Conservation (phyloP, 1,139 yeast species). For the Yamadazyma jaroonii region DNA sequence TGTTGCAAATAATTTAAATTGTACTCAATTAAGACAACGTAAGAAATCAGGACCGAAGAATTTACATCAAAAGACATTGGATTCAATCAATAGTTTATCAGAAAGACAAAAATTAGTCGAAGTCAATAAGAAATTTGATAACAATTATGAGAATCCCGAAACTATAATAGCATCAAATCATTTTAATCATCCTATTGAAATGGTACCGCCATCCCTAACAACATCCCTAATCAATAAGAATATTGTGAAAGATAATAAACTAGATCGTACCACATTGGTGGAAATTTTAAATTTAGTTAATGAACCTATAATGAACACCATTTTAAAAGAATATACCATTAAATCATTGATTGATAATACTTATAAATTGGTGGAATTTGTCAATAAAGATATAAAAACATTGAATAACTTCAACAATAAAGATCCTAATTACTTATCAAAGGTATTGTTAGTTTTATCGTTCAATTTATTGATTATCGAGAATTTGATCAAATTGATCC, state of each 20-base stretch:
- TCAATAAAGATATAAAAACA: constrained; percentile 13
- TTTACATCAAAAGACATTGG: constrained; percentile 36
- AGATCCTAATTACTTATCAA: constrained; percentile 33
- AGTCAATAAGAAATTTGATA: constrained; percentile 12
- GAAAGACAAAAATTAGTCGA: constrained; percentile 12
- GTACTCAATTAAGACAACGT: constrained; percentile 37
- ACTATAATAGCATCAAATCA: constrained; percentile 14
- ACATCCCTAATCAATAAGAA: constrained; percentile 5
- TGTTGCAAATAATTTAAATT: constrained; percentile 30
- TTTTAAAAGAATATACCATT: constrained; percentile 29
- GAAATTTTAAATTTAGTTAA: constrained; percentile 21
- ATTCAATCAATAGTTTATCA: constrained; percentile 28
- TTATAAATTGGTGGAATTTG: constrained; percentile 24
- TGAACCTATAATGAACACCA: constrained; percentile 22
- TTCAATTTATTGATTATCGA: constrained; percentile 30
- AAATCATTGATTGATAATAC: constrained; percentile 25
- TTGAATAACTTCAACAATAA: constrained; percentile 23
- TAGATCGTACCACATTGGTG: constrained; percentile 18
- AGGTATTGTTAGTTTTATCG: constrained; percentile 27
- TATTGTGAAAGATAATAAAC: constrained; percentile 6
- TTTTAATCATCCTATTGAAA: constrained; percentile 17
- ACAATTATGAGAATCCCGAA: constrained; percentile 7
- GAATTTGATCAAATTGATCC: constrained; percentile 29
- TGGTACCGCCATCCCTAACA: constrained; percentile 14
- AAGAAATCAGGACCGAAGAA: constrained; percentile 46